Evolutionary conservation across 2,329 filamentous ascomycete genomes (phyloP).

Genomic region (Cercospora janseana): DNA sequence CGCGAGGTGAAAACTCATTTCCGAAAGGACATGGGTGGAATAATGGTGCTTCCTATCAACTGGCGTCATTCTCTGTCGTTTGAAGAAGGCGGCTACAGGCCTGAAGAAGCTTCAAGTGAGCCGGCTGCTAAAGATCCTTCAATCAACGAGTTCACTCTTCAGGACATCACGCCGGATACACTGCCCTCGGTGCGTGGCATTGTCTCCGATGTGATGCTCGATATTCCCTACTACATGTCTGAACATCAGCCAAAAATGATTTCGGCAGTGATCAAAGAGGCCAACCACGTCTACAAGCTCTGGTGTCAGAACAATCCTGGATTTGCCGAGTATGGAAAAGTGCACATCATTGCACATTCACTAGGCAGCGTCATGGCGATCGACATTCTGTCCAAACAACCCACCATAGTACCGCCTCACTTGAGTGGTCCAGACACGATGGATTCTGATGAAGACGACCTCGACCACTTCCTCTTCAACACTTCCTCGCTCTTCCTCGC

Average conservation of each 20-base stretch:
- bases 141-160: constrained; percentile 65
- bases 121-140: constrained; percentile 12
- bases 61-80: constrained; percentile 88
- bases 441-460: constrained; percentile 28
- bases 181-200: constrained; percentile 87
- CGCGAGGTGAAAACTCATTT: constrained; percentile 72
- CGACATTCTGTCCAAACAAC: constrained; percentile 86
- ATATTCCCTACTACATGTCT: constrained; percentile 96
- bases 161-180: constrained; percentile 87
- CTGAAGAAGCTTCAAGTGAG: constrained; percentile 53
- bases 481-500: constrained; percentile 85
- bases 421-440: constrained; percentile 36
- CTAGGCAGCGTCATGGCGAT: constrained; percentile 92
- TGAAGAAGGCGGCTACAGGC: constrained; percentile 66
- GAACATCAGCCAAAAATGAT: constrained; percentile 96
- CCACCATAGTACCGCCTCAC: constrained; percentile 61
- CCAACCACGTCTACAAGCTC: constrained; percentile 90
- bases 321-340: constrained; percentile 72
- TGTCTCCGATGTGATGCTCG: constrained; percentile 96
- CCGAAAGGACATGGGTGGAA: constrained; percentile 74
- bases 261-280: constrained; percentile 79
- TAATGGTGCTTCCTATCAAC: constrained; percentile 93
- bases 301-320: constrained; percentile 94
- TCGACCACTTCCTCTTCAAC: constrained; percentile 78
- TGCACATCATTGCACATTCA: constrained; percentile 91